A percentile compares a stretch with the other conserved stretches of the same genome.
phyloP scores from a whole-genome alignment of 805 yeast species.

The Naumovozyma baii region DNA sequence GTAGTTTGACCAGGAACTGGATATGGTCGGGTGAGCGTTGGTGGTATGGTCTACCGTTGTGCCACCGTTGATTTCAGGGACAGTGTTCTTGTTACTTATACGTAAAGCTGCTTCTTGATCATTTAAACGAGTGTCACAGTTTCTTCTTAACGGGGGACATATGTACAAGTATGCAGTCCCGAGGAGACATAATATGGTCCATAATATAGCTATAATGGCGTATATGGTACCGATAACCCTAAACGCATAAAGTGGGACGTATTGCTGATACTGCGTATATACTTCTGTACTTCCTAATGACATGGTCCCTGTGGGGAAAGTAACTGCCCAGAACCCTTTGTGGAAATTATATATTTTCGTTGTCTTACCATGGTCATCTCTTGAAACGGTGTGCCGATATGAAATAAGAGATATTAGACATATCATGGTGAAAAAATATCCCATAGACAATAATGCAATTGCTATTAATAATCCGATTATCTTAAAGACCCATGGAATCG shows the following conservation, averaged over 20 bases:
- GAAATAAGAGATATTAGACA: conserved; percentile 28
- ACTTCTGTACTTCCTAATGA: conserved; percentile 47
- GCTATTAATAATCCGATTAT: conserved; percentile 33
- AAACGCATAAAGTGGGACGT: conserved; percentile 39
- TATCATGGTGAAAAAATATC: conserved; percentile 44
- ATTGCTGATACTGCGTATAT: conserved; percentile 33
- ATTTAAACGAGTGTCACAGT: neutral
- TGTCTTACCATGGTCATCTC: conserved; percentile 4
- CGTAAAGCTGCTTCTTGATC: neutral
- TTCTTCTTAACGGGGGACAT: neutral
- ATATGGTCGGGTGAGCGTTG: neutral
- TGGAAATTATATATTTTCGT: conserved; percentile 33
- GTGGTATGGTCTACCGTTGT: too few species aligned
- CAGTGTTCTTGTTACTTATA: neutral
- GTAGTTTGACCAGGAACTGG: neutral
- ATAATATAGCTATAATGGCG: conserved; percentile 39
- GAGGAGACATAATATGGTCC: conserved; percentile 34
- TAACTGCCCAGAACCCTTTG: conserved; percentile 67
- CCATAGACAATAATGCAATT: conserved; percentile 40
- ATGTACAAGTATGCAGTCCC: conserved; percentile 4
- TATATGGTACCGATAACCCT: conserved; percentile 53
- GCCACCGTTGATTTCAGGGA: too few species aligned
- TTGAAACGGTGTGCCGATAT: conserved; percentile 12
- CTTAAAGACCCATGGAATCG: conserved; percentile 23
- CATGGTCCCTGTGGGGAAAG: conserved; percentile 84